These are phyloP conservation scores for Neurospora sp. DNA, from an alignment of 2,329 filamentous ascomycete species.

Conservation along the genomic window DNA sequence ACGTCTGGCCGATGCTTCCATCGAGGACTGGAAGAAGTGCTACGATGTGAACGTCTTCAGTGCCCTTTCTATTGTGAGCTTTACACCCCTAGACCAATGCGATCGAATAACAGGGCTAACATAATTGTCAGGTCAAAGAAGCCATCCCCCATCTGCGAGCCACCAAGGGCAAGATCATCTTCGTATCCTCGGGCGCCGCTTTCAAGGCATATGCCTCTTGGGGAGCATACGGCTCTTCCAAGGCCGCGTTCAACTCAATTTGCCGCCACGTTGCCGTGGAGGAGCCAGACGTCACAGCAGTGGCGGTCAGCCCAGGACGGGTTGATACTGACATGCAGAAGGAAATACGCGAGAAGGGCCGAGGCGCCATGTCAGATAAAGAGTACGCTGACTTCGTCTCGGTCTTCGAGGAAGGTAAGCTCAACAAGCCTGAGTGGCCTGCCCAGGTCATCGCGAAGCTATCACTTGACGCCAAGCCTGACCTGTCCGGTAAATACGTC, in stretches of 20 bases:
- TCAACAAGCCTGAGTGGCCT: slow-evolving; percentile 76
- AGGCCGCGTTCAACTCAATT: slow-evolving; percentile 76
- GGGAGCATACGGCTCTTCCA: slow-evolving; percentile 74
- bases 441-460: slow-evolving; percentile 79
- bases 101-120: slow-evolving; percentile 17
- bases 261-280: slow-evolving; percentile 63
- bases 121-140: slow-evolving; percentile 50
- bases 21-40: slow-evolving; percentile 62
- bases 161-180: slow-evolving; percentile 60
- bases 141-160: slow-evolving; percentile 60
- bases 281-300: slow-evolving; percentile 63
- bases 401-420: slow-evolving; percentile 57
- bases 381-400: slow-evolving; percentile 60
- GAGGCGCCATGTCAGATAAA: slow-evolving; percentile 37
- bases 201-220: slow-evolving; percentile 57
- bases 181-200: slow-evolving; percentile 74
- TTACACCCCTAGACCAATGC: too few relatives aligned
- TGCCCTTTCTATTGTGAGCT: slow-evolving; percentile 61
- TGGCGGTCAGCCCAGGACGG: slow-evolving; percentile 68
- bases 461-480: slow-evolving; percentile 51
- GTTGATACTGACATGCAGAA: slow-evolving; percentile 87
- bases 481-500: slow-evolving; percentile 68
- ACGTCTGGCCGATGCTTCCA: slow-evolving; percentile 55
- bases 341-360: slow-evolving; percentile 57
- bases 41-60: slow-evolving; percentile 89